phyloP scores from a whole-genome alignment of 768 basidiomycete species.

The Pleurotus eryngii region DNA sequence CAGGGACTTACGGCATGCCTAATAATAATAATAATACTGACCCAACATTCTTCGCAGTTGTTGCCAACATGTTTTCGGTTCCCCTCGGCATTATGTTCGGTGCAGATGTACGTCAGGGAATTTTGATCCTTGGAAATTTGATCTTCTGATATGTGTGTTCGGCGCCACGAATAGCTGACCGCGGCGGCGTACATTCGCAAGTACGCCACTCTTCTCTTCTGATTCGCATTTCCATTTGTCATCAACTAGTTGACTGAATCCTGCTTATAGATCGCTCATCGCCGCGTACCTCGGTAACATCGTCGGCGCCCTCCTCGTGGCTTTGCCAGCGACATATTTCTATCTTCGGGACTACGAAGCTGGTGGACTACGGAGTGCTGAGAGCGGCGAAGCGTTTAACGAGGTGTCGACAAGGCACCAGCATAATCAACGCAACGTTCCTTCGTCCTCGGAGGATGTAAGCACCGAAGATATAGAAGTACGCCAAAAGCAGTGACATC shows the following conservation, averaged over 20 bases:
- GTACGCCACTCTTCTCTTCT: constrained; percentile 30
- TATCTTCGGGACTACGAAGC: constrained; percentile 51
- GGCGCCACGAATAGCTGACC: constrained; percentile 36
- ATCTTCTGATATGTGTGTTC: background rate
- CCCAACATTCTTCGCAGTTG: constrained; percentile 31
- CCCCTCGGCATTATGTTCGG: constrained; percentile 71
- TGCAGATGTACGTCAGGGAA: constrained; percentile 44
- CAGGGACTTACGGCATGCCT: background rate
- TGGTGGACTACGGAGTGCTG: constrained; percentile 35
- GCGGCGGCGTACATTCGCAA: constrained; percentile 61
- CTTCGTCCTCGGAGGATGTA: no score
- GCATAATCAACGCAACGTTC: no score
- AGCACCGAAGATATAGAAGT: no score
- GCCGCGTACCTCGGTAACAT: constrained; percentile 66
- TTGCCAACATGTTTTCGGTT: constrained; percentile 77
- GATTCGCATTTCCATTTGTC: background rate
- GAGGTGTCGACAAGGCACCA: background rate
- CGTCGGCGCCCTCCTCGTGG: constrained; percentile 63
- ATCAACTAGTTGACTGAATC: background rate
- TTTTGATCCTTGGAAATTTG: background rate
- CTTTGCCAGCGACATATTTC: constrained; percentile 61
- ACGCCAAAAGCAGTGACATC: no score
- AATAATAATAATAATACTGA: no score
- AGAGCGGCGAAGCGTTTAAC: constrained; percentile 28
- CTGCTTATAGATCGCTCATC: constrained; percentile 48